phyloP scores from a whole-genome alignment of 371 early-diverging fungal genomes.

The Smittium mucronatum region DNA sequence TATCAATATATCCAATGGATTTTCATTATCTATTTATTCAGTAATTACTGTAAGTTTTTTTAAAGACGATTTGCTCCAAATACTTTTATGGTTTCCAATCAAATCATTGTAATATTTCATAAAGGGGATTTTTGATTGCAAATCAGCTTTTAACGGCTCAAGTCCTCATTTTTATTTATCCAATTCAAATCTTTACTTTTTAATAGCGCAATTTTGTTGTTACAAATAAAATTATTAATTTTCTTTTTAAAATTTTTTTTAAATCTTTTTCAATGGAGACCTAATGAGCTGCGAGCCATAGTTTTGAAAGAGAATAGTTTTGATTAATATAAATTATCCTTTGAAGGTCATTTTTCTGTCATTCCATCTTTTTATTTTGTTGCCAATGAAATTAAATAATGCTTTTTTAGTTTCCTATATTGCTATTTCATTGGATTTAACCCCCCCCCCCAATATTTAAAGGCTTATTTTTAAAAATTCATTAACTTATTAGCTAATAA shows the following conservation, averaged over 20 bases:
- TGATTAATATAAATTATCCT: not conserved
- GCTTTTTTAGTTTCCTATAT: not conserved
- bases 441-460: not conserved
- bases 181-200: not conserved
- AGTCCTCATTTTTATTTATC: not conserved
- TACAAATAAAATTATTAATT: slow-evolving; percentile 1
- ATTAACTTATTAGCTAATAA: not conserved
- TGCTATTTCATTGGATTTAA: too few relatives aligned
- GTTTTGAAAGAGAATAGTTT: slow-evolving; percentile 6
- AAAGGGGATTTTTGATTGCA: not conserved
- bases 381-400: not conserved
- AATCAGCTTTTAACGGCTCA: not conserved
- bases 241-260: not conserved
- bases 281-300: slow-evolving; percentile 3
- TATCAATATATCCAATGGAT: not conserved
- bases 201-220: not conserved
- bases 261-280: slow-evolving; percentile 4
- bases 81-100: not conserved
- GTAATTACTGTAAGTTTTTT: not conserved
- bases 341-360: not conserved
- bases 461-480: not conserved
- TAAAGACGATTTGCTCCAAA: not conserved
- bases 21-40: not conserved
- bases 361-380: not conserved
- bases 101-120: not conserved